Percentiles rank a stretch among this genome's conserved stretches.
Conservation (phyloP, 352 stramenopile genomes). For the Phytopythium boreale region DNA sequence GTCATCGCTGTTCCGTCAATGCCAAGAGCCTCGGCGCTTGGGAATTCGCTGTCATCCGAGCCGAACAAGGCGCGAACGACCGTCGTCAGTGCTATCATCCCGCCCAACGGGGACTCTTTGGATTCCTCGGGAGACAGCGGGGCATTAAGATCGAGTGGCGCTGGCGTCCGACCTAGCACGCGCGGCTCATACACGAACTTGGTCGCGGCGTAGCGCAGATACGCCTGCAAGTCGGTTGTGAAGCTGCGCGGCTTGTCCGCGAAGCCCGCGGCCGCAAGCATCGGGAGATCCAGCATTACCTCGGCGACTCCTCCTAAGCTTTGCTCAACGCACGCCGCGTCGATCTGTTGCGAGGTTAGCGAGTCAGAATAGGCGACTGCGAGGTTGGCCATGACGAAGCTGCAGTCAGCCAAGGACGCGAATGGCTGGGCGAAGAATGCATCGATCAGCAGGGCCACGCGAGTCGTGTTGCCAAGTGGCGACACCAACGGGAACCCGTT, state of each 20-base stretch:
- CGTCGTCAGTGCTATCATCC: constrained; percentile 18
- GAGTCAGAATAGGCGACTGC: constrained; percentile 22
- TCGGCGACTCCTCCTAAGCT: background rate
- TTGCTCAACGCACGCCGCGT: constrained; percentile 19
- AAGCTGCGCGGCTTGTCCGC: constrained; percentile 18
- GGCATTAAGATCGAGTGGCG: constrained; percentile 3
- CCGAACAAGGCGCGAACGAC: constrained; percentile 24
- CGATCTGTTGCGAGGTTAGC: constrained; percentile 13
- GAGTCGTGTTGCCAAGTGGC: constrained; percentile 13
- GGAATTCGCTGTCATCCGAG: constrained; percentile 1
- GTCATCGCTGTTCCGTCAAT: constrained; percentile 1
- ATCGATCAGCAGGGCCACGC: constrained; percentile 41
- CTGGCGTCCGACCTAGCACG: constrained; percentile 20
- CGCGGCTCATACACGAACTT: constrained; percentile 53
- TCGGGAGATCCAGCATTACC: constrained; percentile 35
- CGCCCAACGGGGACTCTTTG: constrained; percentile 18
- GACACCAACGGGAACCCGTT: constrained; percentile 14
- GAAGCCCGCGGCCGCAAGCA: constrained; percentile 25
- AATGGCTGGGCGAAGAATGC: constrained; percentile 54
- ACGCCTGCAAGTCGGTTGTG: constrained; percentile 42
- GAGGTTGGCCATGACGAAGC: constrained; percentile 19
- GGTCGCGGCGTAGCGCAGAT: constrained; percentile 46
- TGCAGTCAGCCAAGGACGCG: constrained; percentile 17
- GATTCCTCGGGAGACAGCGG: background rate
- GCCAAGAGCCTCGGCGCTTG: background rate